Evolutionary conservation across 176 grass and related monocot genomes (phyloP).

Genomic region (Phragmites australis): DNA sequence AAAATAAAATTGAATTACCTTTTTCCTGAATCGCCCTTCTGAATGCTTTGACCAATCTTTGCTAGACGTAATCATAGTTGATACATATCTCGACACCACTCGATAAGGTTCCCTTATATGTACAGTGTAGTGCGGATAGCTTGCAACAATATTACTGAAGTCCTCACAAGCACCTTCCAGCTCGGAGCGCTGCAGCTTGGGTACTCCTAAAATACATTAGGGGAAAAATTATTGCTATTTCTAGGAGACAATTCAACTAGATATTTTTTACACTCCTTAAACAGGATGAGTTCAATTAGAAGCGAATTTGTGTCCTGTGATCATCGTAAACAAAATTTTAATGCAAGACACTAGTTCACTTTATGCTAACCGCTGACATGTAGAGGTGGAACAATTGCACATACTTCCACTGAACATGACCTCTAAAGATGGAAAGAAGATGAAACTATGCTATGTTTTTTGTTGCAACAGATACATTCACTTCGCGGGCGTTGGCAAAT

Average conservation of each 20-base stretch:
- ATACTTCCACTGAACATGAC: constrained; percentile 5
- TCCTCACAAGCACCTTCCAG: constrained; percentile 93
- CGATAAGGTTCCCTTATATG: constrained; percentile 97
- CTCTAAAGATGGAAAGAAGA: not conserved
- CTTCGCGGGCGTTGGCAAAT: no score
- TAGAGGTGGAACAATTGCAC: not conserved
- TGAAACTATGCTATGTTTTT: constrained; percentile 1
- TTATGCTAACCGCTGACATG: not conserved
- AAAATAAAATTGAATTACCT: constrained; percentile 50
- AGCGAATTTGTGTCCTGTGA: not conserved
- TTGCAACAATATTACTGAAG: constrained; percentile 88
- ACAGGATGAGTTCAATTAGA: not conserved
- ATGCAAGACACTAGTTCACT: not conserved
- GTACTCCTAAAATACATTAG: constrained; percentile 69
- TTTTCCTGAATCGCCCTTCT: constrained; percentile 82
- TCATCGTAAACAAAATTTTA: not conserved
- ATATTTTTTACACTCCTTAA: constrained; percentile 22
- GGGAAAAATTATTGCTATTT: not conserved
- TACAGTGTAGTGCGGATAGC: constrained; percentile 73
- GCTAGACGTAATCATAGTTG: constrained; percentile 55
- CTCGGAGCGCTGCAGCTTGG: constrained; percentile 82
- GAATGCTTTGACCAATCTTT: constrained; percentile 90
- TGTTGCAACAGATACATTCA: not conserved
- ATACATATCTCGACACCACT: constrained; percentile 89
- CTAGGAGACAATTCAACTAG: constrained; percentile 16